Evolutionary conservation across 2,329 filamentous ascomycete species (phyloP).

Genomic region (Sporothrix globosa): DNA sequence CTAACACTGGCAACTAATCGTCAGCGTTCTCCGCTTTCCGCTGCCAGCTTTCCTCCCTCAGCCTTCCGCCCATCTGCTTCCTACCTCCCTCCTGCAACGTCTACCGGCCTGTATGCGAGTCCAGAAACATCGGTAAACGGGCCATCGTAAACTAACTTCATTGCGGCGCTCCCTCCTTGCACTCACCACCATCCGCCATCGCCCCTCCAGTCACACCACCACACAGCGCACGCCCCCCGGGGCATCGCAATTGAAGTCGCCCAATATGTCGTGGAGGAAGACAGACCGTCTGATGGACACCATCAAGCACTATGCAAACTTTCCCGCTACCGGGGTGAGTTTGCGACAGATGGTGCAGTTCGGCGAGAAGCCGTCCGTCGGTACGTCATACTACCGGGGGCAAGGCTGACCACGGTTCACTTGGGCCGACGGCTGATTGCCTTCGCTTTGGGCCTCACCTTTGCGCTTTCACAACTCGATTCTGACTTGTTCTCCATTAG

Average conservation of each 20-base stretch:
- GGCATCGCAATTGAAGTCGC: slow-evolving; percentile 22
- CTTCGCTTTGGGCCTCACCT: background rate
- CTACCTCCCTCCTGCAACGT: background rate
- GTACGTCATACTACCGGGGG: slow-evolving; percentile 53
- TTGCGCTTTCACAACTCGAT: background rate
- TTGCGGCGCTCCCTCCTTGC: background rate
- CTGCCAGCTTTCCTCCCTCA: background rate
- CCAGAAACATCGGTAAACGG: slow-evolving; percentile 6
- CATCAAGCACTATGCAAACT: slow-evolving; percentile 95
- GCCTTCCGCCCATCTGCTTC: background rate
- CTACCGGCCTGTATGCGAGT: slow-evolving; percentile 21
- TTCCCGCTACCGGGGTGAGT: slow-evolving; percentile 94
- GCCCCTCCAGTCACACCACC: slow-evolving; percentile 24
- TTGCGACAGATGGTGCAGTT: slow-evolving; percentile 99
- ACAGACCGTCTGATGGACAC: slow-evolving; percentile 91
- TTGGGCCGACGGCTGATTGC: background rate
- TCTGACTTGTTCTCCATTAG: slow-evolving; percentile 49
- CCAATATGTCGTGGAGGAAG: slow-evolving; percentile 89
- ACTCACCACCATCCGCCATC: slow-evolving; percentile 16
- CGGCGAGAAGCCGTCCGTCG: slow-evolving; percentile 87
- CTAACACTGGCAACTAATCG: slow-evolving; percentile 18
- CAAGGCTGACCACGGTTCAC: background rate
- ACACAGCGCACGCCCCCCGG: slow-evolving; percentile 14
- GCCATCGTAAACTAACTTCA: background rate
- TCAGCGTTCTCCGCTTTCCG: slow-evolving; percentile 2